Evolutionary conservation across 768 basidiomycete species (phyloP).

Genomic region (Leucosporidium creatinivorum): DNA sequence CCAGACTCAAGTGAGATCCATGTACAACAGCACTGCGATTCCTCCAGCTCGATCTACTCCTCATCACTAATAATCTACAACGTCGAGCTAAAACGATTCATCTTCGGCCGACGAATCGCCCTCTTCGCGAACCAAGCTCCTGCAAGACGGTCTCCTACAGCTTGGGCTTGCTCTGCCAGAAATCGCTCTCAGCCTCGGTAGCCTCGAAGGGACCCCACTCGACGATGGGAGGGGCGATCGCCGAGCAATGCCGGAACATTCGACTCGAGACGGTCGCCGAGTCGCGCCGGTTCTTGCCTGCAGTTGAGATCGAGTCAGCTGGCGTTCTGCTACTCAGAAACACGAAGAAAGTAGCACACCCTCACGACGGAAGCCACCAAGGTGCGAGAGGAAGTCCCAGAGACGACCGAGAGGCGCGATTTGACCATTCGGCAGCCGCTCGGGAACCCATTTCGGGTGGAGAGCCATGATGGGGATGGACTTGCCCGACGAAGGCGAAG

Average conservation of each 20-base stretch:
- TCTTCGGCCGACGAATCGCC: too few relatives aligned
- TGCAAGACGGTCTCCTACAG: background rate
- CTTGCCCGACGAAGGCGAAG: constrained; percentile 17
- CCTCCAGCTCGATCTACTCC: too few relatives aligned
- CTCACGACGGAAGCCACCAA: constrained; percentile 33
- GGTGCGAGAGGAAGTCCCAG: constrained; percentile 29
- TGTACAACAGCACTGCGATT: too few relatives aligned
- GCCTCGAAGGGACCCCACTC: background rate
- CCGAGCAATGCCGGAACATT: constrained; percentile 26
- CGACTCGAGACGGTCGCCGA: constrained; percentile 21
- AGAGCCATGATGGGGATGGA: constrained; percentile 31
- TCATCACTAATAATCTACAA: too few relatives aligned
- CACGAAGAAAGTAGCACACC: background rate
- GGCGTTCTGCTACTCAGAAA: accelerated
- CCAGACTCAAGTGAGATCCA: too few relatives aligned
- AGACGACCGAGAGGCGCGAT: constrained; percentile 24
- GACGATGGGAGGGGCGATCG: constrained; percentile 16
- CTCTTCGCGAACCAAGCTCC: too few relatives aligned
- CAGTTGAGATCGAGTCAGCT: too few relatives aligned
- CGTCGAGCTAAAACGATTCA: too few relatives aligned
- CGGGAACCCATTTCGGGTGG: constrained; percentile 29
- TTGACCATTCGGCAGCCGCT: constrained; percentile 5
- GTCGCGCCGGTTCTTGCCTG: background rate
- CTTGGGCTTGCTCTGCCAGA: background rate
- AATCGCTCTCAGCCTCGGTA: background rate